A percentile compares a stretch with the other conserved stretches of the same genome.
Conservation (phyloP, 2,329 filamentous ascomycete species). For the Zasmidium angulare region DNA sequence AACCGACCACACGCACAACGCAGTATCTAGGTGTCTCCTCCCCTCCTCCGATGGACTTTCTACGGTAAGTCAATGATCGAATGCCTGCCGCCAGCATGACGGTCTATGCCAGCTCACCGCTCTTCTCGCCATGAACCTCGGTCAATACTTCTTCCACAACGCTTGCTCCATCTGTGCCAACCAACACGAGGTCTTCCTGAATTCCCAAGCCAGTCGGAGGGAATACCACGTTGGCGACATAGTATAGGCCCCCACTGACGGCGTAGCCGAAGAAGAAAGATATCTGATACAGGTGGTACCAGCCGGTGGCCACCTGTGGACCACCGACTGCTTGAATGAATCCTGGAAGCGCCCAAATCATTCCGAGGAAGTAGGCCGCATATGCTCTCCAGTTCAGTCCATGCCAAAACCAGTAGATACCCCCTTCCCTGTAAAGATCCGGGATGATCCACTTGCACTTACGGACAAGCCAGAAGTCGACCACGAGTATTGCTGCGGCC, state of each 20-base stretch:
- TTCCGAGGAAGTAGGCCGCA: slow-evolving; percentile 16
- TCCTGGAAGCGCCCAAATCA: slow-evolving; percentile 6
- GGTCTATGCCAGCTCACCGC: too few relatives aligned
- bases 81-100: too few relatives aligned
- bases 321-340: slow-evolving; percentile 4
- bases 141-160: background rate
- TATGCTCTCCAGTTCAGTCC: slow-evolving; percentile 29
- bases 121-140: background rate
- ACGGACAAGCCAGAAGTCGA: slow-evolving; percentile 31
- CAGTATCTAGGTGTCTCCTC: too few relatives aligned
- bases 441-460: slow-evolving; percentile 26
- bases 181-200: slow-evolving; percentile 5
- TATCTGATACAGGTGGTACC: slow-evolving; percentile 7
- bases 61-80: too few relatives aligned
- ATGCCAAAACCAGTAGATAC: slow-evolving; percentile 28
- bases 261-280: slow-evolving; percentile 10
- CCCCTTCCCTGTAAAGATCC: slow-evolving; percentile 25
- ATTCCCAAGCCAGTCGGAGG: slow-evolving; percentile 3
- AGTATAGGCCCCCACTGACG: slow-evolving; percentile 2
- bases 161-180: background rate
- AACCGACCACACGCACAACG: too few relatives aligned
- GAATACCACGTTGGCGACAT: background rate
- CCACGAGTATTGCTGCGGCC: slow-evolving; percentile 24
- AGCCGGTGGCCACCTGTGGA: background rate
- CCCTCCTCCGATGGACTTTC: too few relatives aligned